Evolutionary conservation across 176 grass and related monocot genomes (phyloP), one percentile per base, ranked within the genome.

Genomic region (Elaeis guineensis): DNA sequence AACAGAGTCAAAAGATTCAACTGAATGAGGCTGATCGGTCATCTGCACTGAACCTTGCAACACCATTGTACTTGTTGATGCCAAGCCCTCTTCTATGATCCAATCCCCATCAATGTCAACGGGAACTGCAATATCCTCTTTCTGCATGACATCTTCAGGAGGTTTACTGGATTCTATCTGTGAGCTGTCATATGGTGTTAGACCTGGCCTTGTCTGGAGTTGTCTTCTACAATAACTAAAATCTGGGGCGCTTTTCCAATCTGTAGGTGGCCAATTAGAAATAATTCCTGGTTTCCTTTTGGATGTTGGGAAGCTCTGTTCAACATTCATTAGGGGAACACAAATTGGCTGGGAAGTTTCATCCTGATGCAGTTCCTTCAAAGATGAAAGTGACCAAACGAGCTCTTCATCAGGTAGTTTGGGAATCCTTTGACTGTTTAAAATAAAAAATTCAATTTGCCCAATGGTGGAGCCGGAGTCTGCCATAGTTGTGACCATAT

Each of bases 401-500:
- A 69, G 75, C 69, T 97, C 93, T 0, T 80, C 61, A 55, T 73
- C 73, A 77, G 84, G 87, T 24, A 97, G 66, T 21, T 62, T 69
- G 6, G 87, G 86, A 21, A 97, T 61, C 70, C 85, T 91, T 78
- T 97, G 92, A 62, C 80, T 91, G 44, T 89, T 85, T 35, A 85
- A 44, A 17, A 97, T 67, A 69, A 91, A 97, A 63, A 81, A 91
- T 64, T 91, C 87, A 22, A 82, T 69, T 55, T 83, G 79, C 64
- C 80, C 83, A 21, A 50, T 62, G 6, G 62, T 59, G 66, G 81
- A 79, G 49, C 92, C 92, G 78, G 87, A 80, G 59, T 80, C 69
- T 52, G 69, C 78, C 83, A 88, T 97, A 25, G 81, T 83, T 73
- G 77, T 89, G 58, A 97, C 69, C 84, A 91, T 91, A 78, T 80